Conservation (phyloP, 176 grass and related monocot genomes). For the Eleusine coracana region DNA sequence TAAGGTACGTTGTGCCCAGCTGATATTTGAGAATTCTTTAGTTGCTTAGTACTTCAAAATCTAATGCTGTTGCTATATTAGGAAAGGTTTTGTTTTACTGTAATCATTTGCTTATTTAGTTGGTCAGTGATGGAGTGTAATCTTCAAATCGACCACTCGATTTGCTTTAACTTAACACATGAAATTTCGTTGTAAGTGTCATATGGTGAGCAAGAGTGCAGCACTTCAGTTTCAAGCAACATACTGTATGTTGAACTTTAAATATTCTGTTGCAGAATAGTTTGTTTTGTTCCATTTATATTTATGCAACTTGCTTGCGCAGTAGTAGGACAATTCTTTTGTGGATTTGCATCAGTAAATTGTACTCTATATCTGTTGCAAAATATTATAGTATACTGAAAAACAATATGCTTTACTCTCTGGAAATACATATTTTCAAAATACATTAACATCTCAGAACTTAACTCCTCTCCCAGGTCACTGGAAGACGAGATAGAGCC, state of each 20-base stretch:
- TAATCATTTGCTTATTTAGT: neutral
- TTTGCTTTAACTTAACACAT: neutral
- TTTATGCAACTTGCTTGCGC: neutral
- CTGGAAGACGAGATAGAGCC: constrained; percentile 93
- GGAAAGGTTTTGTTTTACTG: neutral
- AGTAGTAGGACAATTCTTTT: neutral
- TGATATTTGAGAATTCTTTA: neutral
- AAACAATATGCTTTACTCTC: constrained; percentile 15
- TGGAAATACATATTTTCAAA: constrained; percentile 9
- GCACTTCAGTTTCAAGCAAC: neutral
- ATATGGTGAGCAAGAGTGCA: neutral
- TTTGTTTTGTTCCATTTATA: neutral
- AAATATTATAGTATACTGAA: neutral
- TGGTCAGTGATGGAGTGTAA: neutral
- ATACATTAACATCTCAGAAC: neutral
- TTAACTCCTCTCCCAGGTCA: constrained; percentile 61
- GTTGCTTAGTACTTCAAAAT: neutral
- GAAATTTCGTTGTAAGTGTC: neutral
- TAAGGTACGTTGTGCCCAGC: constrained; percentile 51
- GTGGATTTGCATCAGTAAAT: neutral
- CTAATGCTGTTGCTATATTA: neutral
- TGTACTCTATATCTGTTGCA: neutral
- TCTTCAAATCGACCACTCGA: neutral
- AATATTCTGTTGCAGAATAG: neutral
- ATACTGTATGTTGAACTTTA: neutral